Base-by-base conservation (phyloP, 495 filamentous ascomycete species). In the Pseudomonodictys pantanalensis region DNA sequence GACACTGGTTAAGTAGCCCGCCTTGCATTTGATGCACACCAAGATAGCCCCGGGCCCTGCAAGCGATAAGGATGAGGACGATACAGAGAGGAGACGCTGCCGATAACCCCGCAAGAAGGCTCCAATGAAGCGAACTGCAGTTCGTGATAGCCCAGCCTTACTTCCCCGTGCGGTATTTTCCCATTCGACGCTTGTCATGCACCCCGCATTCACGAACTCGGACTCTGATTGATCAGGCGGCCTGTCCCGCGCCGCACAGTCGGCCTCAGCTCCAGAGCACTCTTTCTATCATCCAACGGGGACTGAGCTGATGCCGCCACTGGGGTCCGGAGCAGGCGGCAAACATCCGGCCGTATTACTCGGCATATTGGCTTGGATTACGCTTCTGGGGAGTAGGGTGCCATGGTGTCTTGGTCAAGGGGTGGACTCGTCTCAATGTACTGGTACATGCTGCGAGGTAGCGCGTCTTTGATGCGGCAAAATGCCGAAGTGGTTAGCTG, bases 201-300 rank as follows among this genome's bases (percentile, higher is more conserved):
- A 64, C 61, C 61, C 61, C 61, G 55, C 61, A 64, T 28, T 50
- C 17, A 8, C 15, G 23, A 57, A 29, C 26, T 15, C 55, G 41
- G 43, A 32, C 28, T 46, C 33, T 50, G 32, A 53, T 55, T 49
- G 61, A 64, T 64, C 55, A 64, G 32, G 49, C 54, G 55, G 61
- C 49, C 54, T 23, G 54, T 58, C 61, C 61, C 61, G 49, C 54
- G 15, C 38, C 32, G 46, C 46, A 48, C 22, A 12, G 25, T 32
- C 44, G 45, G 39, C 33, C 60, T 57, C 53, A 52, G 33, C 46
- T 48, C 48, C 29, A 28, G n/a, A 32, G 44, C 38, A 25, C 23
- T 1, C 42, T 17, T 35, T 35, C 25, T 54, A 10, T 22, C 5
- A 29, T 42, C 52, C 33, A 9, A 18, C 23, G 25, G 10, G 32